Evolutionary conservation across 345 rosid genomes (phyloP), one percentile per base, ranked within the genome.

Genomic region (Excoecaria agallocha): DNA sequence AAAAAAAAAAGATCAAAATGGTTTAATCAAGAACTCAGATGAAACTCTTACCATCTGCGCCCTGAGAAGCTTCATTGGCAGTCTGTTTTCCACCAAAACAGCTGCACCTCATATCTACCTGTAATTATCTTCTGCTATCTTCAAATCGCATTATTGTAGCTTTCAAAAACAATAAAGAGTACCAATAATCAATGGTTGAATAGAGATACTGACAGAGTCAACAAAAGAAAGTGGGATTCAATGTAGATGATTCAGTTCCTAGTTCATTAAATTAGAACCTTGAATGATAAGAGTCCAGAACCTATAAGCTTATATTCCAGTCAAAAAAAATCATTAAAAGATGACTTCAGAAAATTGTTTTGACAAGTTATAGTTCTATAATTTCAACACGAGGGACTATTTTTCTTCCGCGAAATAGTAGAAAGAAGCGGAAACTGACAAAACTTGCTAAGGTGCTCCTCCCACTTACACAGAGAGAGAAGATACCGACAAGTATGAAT

Each of bases 21-120:
- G 13, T 16, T 52, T 41, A 8, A 6, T 45, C 50, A 45, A 51
- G 41, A 3, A 58, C 24, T 15, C 3, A 0, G 55, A 63, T n/a
- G 25, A 52, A 68, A 20, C 69, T 64, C 83, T 79, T 65, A 87
- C 90, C 81, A 55, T 83, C 84, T 12, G 77, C 35, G 15, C 66
- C 87, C 5, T 2, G 60, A 22, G 3, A 74, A 76, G 66, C 48
- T 57, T 30, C 67, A 54, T 11, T 39, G 49, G 73, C 49, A 17
- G 38, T 43, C 78, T 30, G 49, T 63, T 38, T 81, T 65, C 68
- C 52, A 52, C 82, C 69, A 64, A 87, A 85, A 77, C 90, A 87
- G 68, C 80, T 48, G 62, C 87, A 87, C 76, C 69, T 75, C 90
- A 87, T 87, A 39, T 74, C 81, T 76, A 7, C 51, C 22, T 17